Percentiles rank a stretch among this genome's conserved stretches.
Conservation (phyloP, 2,329 filamentous ascomycete genomes). For the Phialocephala subalpina region DNA sequence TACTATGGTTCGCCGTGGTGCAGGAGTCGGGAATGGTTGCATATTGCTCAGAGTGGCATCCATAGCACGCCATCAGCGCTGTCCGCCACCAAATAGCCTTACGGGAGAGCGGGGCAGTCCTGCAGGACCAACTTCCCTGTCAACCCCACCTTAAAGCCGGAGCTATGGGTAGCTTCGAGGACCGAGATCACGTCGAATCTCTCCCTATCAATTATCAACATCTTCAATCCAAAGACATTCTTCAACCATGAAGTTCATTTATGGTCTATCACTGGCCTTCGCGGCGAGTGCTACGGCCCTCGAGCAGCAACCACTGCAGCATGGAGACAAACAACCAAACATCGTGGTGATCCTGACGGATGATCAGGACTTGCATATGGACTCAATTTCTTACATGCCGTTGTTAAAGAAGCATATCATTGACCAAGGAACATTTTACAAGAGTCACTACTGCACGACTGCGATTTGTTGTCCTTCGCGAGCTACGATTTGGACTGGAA, state of each 20-base stretch:
- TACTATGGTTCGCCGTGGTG: background rate
- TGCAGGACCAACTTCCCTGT: background rate
- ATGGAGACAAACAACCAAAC: conserved; percentile 51
- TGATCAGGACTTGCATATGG: conserved; percentile 68
- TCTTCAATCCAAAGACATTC: background rate
- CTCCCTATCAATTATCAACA: background rate
- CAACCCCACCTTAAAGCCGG: background rate
- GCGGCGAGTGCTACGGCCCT: conserved; percentile 16
- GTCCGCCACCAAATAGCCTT: background rate
- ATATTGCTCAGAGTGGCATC: conserved; percentile 9
- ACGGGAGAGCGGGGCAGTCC: background rate
- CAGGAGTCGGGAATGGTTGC: background rate
- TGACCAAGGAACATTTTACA: conserved; percentile 63
- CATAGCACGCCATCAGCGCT: background rate
- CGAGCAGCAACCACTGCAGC: conserved; percentile 22
- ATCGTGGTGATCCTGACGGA: conserved; percentile 71
- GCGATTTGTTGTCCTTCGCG: conserved; percentile 69
- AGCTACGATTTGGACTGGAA: conserved; percentile 67
- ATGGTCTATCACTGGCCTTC: conserved; percentile 20
- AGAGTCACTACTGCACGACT: conserved; percentile 67
- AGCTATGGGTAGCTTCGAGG: conserved; percentile 2
- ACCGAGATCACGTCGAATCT: background rate
- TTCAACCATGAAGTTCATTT: background rate
- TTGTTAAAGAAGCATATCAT: conserved; percentile 60
- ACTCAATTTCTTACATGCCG: conserved; percentile 66